phyloP scores from a whole-genome alignment of 2,329 filamentous ascomycete genomes.

The Metarhizium robertsii region DNA sequence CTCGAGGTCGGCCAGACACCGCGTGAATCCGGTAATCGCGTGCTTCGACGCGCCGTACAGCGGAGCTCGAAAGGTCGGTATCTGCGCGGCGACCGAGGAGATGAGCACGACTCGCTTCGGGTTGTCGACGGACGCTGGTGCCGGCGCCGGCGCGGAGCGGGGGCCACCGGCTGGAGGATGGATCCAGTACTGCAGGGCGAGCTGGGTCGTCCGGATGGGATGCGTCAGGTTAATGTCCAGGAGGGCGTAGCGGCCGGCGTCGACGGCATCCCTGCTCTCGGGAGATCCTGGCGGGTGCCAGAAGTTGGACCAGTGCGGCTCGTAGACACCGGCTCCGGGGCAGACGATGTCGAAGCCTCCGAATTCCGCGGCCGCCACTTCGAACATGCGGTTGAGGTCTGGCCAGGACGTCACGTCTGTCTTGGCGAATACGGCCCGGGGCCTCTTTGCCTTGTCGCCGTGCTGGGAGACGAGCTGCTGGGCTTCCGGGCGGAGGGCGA shows the following conservation, averaged over 20 bases:
- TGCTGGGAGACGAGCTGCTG: constrained; percentile 20
- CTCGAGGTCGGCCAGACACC: constrained; percentile 29
- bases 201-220: constrained; percentile 29
- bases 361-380: constrained; percentile 23
- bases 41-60: constrained; percentile 31
- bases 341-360: constrained; percentile 32
- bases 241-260: constrained; percentile 21
- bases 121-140: constrained; percentile 10
- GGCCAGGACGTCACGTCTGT: constrained; percentile 36
- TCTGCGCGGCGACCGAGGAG: constrained; percentile 26
- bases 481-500: constrained; percentile 29
- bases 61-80: constrained; percentile 22
- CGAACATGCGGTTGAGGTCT: constrained; percentile 25
- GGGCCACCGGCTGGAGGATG: constrained; percentile 11
- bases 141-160: constrained; percentile 1
- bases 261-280: constrained; percentile 20
- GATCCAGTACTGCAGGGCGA: constrained; percentile 30
- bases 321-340: constrained; percentile 37
- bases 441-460: constrained; percentile 7
- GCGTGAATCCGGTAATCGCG: constrained; percentile 29
- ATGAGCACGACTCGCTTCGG: constrained; percentile 29
- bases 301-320: constrained; percentile 33
- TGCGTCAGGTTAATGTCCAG: constrained; percentile 33
- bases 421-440: constrained; percentile 30
- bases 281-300: constrained; percentile 30